These are phyloP conservation scores for Hibiscus mutabilis DNA, from an alignment of 345 rosid species.

Conservation along the genomic window DNA sequence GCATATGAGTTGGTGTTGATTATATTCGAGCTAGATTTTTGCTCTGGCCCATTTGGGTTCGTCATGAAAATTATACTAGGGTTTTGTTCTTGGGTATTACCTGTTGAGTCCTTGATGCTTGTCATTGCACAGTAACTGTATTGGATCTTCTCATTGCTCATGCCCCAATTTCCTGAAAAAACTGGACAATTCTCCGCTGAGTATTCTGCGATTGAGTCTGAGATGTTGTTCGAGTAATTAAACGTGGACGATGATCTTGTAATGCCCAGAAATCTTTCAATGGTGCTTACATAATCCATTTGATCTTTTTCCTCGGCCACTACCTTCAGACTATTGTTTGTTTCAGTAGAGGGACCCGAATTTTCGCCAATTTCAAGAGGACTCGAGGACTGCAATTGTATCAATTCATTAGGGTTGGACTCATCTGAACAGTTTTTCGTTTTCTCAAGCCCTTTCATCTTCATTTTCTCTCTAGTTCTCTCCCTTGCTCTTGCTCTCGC, in stretches of 20 bases:
- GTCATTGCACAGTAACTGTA: slow-evolving; percentile 18
- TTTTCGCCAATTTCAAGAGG: background rate
- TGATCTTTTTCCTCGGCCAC: slow-evolving; percentile 15
- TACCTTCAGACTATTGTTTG: slow-evolving; percentile 12
- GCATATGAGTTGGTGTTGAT: too few species aligned
- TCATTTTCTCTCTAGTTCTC: slow-evolving; percentile 52
- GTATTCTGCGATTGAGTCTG: slow-evolving; percentile 15
- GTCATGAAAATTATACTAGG: slow-evolving; percentile 20
- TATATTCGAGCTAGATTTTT: too few species aligned
- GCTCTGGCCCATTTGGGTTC: too few species aligned
- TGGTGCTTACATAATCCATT: slow-evolving; percentile 39
- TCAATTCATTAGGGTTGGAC: slow-evolving; percentile 30
- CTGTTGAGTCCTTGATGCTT: slow-evolving; percentile 22
- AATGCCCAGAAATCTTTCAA: slow-evolving; percentile 48
- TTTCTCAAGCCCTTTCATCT: slow-evolving; percentile 23
- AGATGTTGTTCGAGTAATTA: slow-evolving; percentile 20
- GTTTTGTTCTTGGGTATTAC: slow-evolving; percentile 25
- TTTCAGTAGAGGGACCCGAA: slow-evolving; percentile 12
- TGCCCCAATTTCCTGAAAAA: slow-evolving; percentile 23
- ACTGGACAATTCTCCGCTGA: slow-evolving; percentile 19
- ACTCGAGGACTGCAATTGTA: slow-evolving; percentile 11
- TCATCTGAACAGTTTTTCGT: slow-evolving; percentile 19
- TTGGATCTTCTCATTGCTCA: slow-evolving; percentile 12
- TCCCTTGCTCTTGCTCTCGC: slow-evolving; percentile 75
- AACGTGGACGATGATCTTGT: slow-evolving; percentile 19